Evolutionary conservation across 2,329 filamentous ascomycete genomes (phyloP).

Genomic region (Pseudogymnoascus sp.): DNA sequence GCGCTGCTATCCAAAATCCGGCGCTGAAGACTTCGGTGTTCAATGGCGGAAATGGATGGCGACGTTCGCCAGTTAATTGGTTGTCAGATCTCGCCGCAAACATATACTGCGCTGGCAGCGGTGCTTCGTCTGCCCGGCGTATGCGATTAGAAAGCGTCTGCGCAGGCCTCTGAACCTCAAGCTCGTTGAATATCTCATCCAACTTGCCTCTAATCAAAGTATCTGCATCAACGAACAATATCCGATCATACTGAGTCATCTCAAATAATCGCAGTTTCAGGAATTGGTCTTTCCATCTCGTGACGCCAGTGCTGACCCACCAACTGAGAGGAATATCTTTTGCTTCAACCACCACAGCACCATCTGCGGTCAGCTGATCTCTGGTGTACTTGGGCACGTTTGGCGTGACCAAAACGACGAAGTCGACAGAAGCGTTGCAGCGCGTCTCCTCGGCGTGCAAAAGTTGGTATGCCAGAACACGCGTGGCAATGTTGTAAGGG

Average conservation of each 20-base stretch:
- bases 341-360: conserved; percentile 33
- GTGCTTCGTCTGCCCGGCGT: conserved; percentile 25
- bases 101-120: conserved; percentile 29
- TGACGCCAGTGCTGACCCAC: conserved; percentile 32
- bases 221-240: conserved; percentile 39
- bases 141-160: conserved; percentile 18
- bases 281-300: conserved; percentile 36
- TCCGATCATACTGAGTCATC: conserved; percentile 33
- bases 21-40: conserved; percentile 31
- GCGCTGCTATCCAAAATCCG: conserved; percentile 35
- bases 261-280: conserved; percentile 37
- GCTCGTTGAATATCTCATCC: conserved; percentile 33
- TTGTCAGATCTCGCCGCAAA: conserved; percentile 31
- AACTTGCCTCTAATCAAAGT: conserved; percentile 31
- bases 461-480: conserved; percentile 35
- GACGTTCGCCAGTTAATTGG: conserved; percentile 25
- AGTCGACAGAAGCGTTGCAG: conserved; percentile 27
- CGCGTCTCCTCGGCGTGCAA: conserved; percentile 32
- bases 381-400: conserved; percentile 28
- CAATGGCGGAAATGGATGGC: conserved; percentile 32
- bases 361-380: conserved; percentile 30
- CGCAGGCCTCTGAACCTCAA: conserved; percentile 15
- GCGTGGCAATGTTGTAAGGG: conserved; percentile 33
- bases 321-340: conserved; percentile 28
- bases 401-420: conserved; percentile 32